Evolutionary conservation across 805 yeast species (phyloP), one percentile per base, ranked within the genome.

Genomic region (Ogataea sp.): DNA sequence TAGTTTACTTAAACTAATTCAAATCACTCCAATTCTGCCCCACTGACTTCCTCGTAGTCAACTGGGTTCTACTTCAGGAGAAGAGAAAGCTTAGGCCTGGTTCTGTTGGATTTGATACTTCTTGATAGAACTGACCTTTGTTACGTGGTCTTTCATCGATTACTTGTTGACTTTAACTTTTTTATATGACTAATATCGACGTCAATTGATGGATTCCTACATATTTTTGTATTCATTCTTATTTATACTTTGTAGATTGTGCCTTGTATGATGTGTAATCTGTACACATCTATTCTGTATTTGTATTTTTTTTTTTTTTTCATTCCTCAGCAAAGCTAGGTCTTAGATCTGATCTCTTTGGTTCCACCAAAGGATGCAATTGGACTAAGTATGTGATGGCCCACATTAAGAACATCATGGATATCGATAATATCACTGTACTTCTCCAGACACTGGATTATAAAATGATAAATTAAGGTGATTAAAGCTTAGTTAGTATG

Each of bases 341-440:
- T 65, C 96, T 80, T 58, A 88, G 64, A 55, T 89, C 96, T 1
- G 94, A 77, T 52, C 97, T 78, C 59, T 83, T 83, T 32, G 97
- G 97, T 32, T 77, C 87, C 43, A 86, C 95, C 53, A 89, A 69
- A 6, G 97, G 97, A 62, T 89, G 96, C 43, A 89, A 67, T 59
- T 89, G 97, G 42, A 78, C 71, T 48, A 88, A 68, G 56, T 87
- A 88, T 7, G 97, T 88, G 53, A 88, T 80, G 25, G 96, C 97
- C 68, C 46, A 76, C 77, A 56, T 80, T 70, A 59, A 72, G 71
- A 26, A 83, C 68, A 45, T 82, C 63, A 60, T 82, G 68, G 65
- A 83, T 81, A 50, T 73, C 65, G 61, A 78, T 73, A 68, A 71
- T 70, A 61, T 79, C 78, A 33, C 89, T 18, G 86, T 78, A 47